Conservation (phyloP, 192 early-diverging fungal genomes). For the Coemansia sp. region DNA sequence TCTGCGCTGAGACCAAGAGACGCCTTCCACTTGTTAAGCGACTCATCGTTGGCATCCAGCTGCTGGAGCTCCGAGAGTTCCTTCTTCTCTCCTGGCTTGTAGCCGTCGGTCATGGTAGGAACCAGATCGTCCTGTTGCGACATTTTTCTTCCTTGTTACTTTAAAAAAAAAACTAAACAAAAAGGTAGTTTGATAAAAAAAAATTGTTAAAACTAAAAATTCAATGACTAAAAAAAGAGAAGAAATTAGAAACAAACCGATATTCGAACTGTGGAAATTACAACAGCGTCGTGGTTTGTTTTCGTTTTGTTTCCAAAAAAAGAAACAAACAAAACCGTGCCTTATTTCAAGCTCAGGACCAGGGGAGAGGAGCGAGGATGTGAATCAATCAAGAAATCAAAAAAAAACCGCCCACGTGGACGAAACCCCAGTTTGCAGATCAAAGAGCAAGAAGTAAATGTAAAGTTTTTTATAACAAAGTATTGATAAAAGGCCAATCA, state of each 20-base stretch:
- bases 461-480: background rate
- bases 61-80: conserved; percentile 78
- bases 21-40: conserved; percentile 96
- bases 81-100: conserved; percentile 94
- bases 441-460: background rate
- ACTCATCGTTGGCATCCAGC: conserved; percentile 89
- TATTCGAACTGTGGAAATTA: too few species aligned
- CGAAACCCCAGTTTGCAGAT: background rate
- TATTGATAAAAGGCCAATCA: background rate
- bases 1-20: conserved; percentile 77
- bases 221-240: conserved; percentile 14
- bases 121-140: conserved; percentile 60
- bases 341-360: background rate
- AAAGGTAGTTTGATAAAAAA: background rate
- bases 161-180: conserved; percentile 7
- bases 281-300: background rate
- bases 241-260: background rate
- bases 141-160: conserved; percentile 9
- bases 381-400: background rate
- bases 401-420: background rate
- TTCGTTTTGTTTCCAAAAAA: background rate
- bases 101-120: conserved; percentile 78
- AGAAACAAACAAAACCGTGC: background rate
- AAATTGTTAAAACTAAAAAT: conserved; percentile 4
- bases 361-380: background rate